Evolutionary conservation across 2,329 filamentous ascomycete species (phyloP).

Genomic region (Leptographium galeiforme): DNA sequence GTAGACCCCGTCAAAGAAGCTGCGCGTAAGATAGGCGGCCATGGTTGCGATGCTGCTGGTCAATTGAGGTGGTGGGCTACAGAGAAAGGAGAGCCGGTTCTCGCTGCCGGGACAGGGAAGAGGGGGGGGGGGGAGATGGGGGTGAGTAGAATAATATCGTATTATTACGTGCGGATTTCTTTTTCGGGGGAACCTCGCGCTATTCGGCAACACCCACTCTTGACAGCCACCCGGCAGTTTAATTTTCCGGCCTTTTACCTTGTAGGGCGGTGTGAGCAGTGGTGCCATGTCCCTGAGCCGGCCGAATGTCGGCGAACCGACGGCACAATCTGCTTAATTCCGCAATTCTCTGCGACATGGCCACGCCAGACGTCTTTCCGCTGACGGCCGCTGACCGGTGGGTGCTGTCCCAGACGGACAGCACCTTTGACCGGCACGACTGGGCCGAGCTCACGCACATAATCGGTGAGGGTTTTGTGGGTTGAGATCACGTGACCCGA

Average conservation of each 20-base stretch:
- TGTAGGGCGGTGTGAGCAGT: no score
- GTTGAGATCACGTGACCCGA: neutral
- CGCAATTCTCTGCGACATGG: constrained; percentile 11
- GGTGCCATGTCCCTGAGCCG: no score
- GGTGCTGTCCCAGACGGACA: constrained; percentile 51
- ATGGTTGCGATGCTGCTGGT: constrained; percentile 13
- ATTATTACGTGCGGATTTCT: neutral
- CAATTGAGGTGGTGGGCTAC: neutral
- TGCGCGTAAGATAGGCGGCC: constrained; percentile 36
- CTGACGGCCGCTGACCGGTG: constrained; percentile 44
- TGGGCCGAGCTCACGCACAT: constrained; percentile 63
- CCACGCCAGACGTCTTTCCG: constrained; percentile 30
- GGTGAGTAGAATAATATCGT: neutral
- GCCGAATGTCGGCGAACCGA: no score
- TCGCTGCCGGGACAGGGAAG: neutral
- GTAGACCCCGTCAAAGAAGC: constrained; percentile 68
- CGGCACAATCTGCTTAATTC: no score
- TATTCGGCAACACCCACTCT: neutral
- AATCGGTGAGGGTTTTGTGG: constrained; percentile 33
- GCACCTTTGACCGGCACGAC: constrained; percentile 53
- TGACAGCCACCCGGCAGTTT: no score
- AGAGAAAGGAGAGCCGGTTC: no score
- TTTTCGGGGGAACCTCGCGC: constrained; percentile 1
- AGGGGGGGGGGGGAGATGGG: neutral
- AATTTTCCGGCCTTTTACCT: no score